These are phyloP conservation scores for Dalbergia oliveri DNA, from an alignment of 306 rosid genomes.

Conservation along the genomic window DNA sequence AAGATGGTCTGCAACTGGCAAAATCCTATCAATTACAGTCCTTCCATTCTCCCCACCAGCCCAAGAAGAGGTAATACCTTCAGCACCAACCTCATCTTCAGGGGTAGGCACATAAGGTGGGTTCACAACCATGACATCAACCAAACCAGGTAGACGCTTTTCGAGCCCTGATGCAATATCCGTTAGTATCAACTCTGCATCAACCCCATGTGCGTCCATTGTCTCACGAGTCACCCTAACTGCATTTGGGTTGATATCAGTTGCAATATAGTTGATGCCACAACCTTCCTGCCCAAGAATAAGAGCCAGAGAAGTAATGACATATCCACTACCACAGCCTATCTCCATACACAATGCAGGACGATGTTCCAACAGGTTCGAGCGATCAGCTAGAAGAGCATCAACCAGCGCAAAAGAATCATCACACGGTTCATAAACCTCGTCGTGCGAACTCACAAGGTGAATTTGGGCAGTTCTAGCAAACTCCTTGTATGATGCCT, in stretches of 20 bases:
- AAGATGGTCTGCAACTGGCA: slow-evolving; percentile 77
- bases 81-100: slow-evolving; percentile 87
- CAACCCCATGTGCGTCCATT: slow-evolving; percentile 83
- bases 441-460: slow-evolving; percentile 81
- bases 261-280: slow-evolving; percentile 75
- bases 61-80: slow-evolving; percentile 87
- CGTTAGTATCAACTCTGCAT: slow-evolving; percentile 80
- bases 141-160: slow-evolving; percentile 75
- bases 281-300: slow-evolving; percentile 70
- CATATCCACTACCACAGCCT: slow-evolving; percentile 97
- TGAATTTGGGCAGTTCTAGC: slow-evolving; percentile 81
- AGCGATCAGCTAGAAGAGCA: slow-evolving; percentile 87
- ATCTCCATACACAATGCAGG: slow-evolving; percentile 85
- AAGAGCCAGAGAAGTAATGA: slow-evolving; percentile 92
- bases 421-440: slow-evolving; percentile 97
- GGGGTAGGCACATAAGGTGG: slow-evolving; percentile 99
- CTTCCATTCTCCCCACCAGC: slow-evolving; percentile 98
- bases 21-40: slow-evolving; percentile 76
- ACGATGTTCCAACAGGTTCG: slow-evolving; percentile 66
- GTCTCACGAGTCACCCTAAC: slow-evolving; percentile 75
- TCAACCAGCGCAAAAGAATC: slow-evolving; percentile 97
- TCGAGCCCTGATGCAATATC: slow-evolving; percentile 84
- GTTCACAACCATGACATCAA: slow-evolving; percentile 92
- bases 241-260: slow-evolving; percentile 89
- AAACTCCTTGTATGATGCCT: slow-evolving; percentile 60